Evolutionary conservation across 1,139 yeast genomes (phyloP).

Genomic region (Zhuliangozyma parablackwelliae): DNA sequence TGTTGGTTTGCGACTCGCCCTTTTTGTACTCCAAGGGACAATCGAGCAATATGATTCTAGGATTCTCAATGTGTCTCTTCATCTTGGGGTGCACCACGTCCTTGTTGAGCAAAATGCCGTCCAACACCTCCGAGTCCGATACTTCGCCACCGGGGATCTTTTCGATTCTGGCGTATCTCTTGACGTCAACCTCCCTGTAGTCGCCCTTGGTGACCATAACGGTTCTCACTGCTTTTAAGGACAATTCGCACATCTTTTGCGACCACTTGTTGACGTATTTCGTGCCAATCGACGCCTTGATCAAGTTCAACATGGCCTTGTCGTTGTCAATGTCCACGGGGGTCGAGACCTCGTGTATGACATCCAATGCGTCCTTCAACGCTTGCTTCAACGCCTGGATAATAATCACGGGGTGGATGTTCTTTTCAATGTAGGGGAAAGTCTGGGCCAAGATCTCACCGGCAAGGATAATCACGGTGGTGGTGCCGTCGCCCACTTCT

Average conservation of each 20-base stretch:
- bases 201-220: constrained; percentile 67
- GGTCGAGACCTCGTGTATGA: constrained; percentile 77
- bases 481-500: constrained; percentile 98
- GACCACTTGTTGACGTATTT: constrained; percentile 93
- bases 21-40: constrained; percentile 98
- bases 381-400: constrained; percentile 94
- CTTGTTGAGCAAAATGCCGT: constrained; percentile 90
- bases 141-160: constrained; percentile 98
- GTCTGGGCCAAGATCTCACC: constrained; percentile 97
- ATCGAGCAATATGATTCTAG: constrained; percentile 82
- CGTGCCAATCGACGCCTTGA: constrained; percentile 91
- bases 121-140: constrained; percentile 79
- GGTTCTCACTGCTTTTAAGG: constrained; percentile 83
- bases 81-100: constrained; percentile 98
- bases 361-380: constrained; percentile 81
- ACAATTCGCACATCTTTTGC: constrained; percentile 82
- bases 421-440: constrained; percentile 87
- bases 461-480: constrained; percentile 90
- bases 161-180: constrained; percentile 89
- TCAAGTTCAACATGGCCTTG: constrained; percentile 79
- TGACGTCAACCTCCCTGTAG: constrained; percentile 83
- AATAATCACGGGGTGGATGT: constrained; percentile 94
- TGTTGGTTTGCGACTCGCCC: constrained; percentile 98
- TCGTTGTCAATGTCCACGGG: constrained; percentile 85
- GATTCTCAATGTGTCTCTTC: constrained; percentile 85